Percentiles rank a stretch among this genome's conserved stretches.
phyloP scores from a whole-genome alignment of 441 rosid species.

The Arabidopsis hybrid region DNA sequence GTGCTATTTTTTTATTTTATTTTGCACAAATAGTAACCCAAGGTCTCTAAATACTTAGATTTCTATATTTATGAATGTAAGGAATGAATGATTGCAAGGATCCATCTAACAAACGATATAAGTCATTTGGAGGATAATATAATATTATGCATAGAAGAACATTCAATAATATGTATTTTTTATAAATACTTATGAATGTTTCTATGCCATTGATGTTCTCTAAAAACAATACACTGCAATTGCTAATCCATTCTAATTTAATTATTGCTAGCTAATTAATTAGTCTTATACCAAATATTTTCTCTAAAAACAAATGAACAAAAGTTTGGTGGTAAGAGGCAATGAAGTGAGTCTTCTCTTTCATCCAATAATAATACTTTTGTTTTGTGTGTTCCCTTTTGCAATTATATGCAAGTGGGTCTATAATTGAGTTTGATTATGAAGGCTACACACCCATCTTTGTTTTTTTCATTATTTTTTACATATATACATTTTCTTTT shows the following conservation, averaged over 20 bases:
- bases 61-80: neutral
- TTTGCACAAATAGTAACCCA: neutral
- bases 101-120: neutral
- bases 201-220: neutral
- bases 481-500: slow-evolving; percentile 18
- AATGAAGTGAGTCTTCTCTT: slow-evolving; percentile 31
- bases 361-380: slow-evolving; percentile 38
- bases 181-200: neutral
- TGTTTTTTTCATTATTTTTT: slow-evolving; percentile 5
- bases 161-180: neutral
- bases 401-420: slow-evolving; percentile 73
- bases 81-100: neutral
- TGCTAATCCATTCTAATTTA: neutral
- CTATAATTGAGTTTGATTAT: slow-evolving; percentile 50
- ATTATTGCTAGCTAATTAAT: neutral
- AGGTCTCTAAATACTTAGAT: neutral
- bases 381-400: slow-evolving; percentile 38
- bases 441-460: slow-evolving; percentile 14
- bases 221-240: neutral
- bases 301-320: slow-evolving; percentile 1
- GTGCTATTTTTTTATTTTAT: no score
- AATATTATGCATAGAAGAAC: neutral
- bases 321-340: slow-evolving; percentile 32
- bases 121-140: neutral
- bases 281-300: neutral